These are phyloP conservation scores for Amanita molliuscula DNA, from an alignment of 768 basidiomycete genomes.

Conservation along the genomic window DNA sequence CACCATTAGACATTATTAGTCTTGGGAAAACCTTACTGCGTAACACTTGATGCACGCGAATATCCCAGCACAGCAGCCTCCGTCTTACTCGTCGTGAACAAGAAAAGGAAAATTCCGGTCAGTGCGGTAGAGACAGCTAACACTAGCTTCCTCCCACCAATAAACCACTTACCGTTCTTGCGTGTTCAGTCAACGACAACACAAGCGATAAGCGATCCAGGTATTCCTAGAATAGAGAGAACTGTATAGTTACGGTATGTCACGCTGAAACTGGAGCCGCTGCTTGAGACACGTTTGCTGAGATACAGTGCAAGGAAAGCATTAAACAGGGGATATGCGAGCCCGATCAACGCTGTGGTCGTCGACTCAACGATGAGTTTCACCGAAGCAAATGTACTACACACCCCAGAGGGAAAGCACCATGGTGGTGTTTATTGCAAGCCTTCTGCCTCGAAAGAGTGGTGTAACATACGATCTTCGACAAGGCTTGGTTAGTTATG, in stretches of 20 bases:
- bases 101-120: constrained; percentile 37
- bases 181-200: constrained; percentile 34
- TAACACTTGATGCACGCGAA: constrained; percentile 32
- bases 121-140: constrained; percentile 33
- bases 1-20: background rate
- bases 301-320: constrained; percentile 42
- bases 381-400: constrained; percentile 6
- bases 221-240: constrained; percentile 34
- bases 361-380: background rate
- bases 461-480: constrained; percentile 38
- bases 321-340: constrained; percentile 45
- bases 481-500: too few species aligned
- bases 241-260: constrained; percentile 42
- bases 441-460: constrained; percentile 32
- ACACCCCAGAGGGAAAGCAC: constrained; percentile 43
- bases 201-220: constrained; percentile 37
- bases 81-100: constrained; percentile 38
- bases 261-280: constrained; percentile 10
- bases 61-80: constrained; percentile 30
- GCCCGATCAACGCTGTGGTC: constrained; percentile 21
- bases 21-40: constrained; percentile 21
- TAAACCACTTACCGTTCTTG: constrained; percentile 10
- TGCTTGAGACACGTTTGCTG: constrained; percentile 19
- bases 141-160: constrained; percentile 33
- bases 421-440: constrained; percentile 35